These are phyloP conservation scores for Pseudisothecium myosuroides DNA, from an alignment of 225 moss, liverwort and hornwort genomes.

Conservation along the genomic window DNA sequence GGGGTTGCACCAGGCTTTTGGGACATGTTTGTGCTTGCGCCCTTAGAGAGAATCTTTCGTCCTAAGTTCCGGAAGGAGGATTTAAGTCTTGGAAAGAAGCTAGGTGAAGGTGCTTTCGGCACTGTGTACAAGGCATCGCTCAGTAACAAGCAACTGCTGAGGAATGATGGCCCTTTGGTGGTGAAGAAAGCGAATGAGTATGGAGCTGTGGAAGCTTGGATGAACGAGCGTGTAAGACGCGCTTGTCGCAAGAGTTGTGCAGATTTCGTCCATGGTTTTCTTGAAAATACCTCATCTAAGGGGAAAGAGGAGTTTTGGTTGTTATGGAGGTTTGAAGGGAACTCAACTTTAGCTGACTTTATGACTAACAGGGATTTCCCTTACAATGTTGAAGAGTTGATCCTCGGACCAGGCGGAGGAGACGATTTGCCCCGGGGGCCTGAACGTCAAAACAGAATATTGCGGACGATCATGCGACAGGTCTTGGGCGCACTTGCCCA, in stretches of 20 bases:
- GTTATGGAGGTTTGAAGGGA: conserved; percentile 96
- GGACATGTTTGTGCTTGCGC: conserved; percentile 99
- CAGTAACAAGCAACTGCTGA: conserved; percentile 30
- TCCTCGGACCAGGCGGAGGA: conserved; percentile 35
- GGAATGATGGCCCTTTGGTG: conserved; percentile 60
- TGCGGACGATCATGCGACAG: conserved; percentile 84
- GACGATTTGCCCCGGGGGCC: conserved; percentile 62
- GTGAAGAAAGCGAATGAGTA: conserved; percentile 93
- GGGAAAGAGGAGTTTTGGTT: conserved; percentile 96
- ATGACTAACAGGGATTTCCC: conserved; percentile 79
- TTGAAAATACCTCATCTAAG: conserved; percentile 47
- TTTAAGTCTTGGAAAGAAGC: conserved; percentile 68
- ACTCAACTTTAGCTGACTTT: conserved; percentile 69
- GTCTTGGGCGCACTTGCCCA: conserved; percentile 52
- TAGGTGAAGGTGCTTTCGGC: conserved; percentile 98
- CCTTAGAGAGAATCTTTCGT: conserved; percentile 75
- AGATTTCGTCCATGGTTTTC: conserved; percentile 83
- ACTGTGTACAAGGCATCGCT: conserved; percentile 86
- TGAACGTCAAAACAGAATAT: conserved; percentile 76
- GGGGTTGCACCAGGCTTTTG: conserved; percentile 98
- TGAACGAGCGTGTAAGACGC: conserved; percentile 97
- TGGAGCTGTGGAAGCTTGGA: conserved; percentile 97
- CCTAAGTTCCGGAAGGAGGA: conserved; percentile 79
- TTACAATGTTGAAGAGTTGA: conserved; percentile 69
- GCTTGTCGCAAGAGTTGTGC: conserved; percentile 92